Base-by-base conservation (phyloP, 345 rosid genomes). In the Pugionium dolabratum region DNA sequence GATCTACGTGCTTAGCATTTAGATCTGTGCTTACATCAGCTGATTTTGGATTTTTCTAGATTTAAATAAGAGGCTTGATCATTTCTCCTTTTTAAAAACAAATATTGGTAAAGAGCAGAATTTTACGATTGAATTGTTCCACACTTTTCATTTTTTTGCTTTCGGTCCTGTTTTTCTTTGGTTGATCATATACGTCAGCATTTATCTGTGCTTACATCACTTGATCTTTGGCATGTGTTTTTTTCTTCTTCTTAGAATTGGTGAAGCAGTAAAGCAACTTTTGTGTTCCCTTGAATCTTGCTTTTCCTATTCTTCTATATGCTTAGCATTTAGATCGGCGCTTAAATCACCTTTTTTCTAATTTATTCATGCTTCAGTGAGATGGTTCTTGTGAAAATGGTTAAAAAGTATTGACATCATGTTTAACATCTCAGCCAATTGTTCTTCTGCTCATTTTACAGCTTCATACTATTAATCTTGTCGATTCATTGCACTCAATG, bases 141-240 rank as follows among this genome's bases (percentile, higher is more conserved):
- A 52, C 43, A 61, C 3, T 2, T 66, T 37, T 45, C 28, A 4
- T 44, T 27, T 43, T 43, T 11, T 33, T 4, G 32, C 9, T 71
- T 36, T 63, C 7, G 70, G 70, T 55, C 56, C 70, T 71, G 59
- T 40, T 18, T 30, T 31, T 7, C 26, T 43, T 6, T 28, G 6
- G 41, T 35, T 45, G 74, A 62, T 62, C 60, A 1, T 51, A 59
- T 27, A 59, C 48, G 62, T 54, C 56, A 70, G 54, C 61, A 60
- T 53, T 53, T 45, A 0, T 61, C 28, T 43, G 40, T 44, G 62
- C 62, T 61, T 61, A 61, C 74, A 44, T 70, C 69, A 70, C 68
- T 44, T 35, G 50, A 30, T 54, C n/a, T 28, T 31, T 30, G 0
- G 4, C 25, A 34, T 44, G 52, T 18, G 8, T 43, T 59, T 6